phyloP scores from a whole-genome alignment of 208 protist species.

The Trichomonas vaginalis region DNA sequence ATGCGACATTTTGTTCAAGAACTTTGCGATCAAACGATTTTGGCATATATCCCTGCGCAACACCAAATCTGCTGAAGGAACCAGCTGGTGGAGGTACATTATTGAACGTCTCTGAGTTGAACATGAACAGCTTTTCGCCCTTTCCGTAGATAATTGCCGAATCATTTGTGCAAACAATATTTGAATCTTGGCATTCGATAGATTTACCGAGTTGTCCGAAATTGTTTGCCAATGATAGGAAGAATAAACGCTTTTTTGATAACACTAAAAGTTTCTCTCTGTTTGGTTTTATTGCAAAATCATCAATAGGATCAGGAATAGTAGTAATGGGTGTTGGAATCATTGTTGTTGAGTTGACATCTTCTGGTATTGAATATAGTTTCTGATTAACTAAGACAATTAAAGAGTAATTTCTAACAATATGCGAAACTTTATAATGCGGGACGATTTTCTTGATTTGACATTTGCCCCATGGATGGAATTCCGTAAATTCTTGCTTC shows the following conservation, averaged over 20 bases:
- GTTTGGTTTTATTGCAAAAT: not conserved
- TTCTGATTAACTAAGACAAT: not conserved
- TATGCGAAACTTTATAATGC: not conserved
- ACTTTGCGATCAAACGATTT: not conserved
- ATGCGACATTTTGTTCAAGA: not conserved
- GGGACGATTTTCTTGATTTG: not conserved
- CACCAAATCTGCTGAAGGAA: not conserved
- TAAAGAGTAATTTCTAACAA: not conserved
- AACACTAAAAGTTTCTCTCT: not conserved
- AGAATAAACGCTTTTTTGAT: not conserved
- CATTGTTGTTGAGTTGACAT: not conserved
- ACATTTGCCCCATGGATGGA: not conserved
- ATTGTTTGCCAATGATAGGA: not conserved
- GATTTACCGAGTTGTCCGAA: not conserved
- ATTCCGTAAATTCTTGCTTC: not conserved
- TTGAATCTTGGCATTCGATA: not conserved
- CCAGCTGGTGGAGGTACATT: not conserved
- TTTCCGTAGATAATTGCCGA: not conserved
- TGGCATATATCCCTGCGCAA: not conserved
- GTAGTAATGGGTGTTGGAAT: not conserved
- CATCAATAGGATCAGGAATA: not conserved
- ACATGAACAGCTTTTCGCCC: not conserved
- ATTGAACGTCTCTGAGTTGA: not conserved
- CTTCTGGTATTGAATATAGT: not conserved
- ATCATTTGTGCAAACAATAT: not conserved